phyloP scores from a whole-genome alignment of 345 rosid species.

The Lepidium sativum region DNA sequence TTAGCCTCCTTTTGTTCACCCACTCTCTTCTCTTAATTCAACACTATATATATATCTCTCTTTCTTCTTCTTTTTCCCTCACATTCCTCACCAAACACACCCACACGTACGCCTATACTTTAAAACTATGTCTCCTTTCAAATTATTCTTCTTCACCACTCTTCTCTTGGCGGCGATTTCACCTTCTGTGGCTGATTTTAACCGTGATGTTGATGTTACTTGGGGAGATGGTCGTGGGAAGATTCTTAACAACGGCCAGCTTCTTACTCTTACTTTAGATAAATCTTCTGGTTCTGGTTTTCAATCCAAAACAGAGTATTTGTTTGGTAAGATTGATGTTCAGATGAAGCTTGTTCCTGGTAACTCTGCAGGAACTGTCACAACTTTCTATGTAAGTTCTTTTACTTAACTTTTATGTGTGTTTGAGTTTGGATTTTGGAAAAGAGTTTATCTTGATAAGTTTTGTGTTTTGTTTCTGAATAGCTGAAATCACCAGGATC shows the following conservation, averaged over 20 bases:
- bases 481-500: slow-evolving; percentile 21
- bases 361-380: slow-evolving; percentile 44
- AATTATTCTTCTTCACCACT: slow-evolving; percentile 13
- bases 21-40: slow-evolving; percentile 13
- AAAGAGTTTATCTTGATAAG: not conserved
- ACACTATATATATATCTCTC: slow-evolving; percentile 12
- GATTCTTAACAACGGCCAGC: slow-evolving; percentile 26
- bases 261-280: slow-evolving; percentile 30
- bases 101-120: not conserved
- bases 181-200: slow-evolving; percentile 17
- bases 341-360: slow-evolving; percentile 42
- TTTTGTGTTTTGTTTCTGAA: not conserved
- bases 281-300: slow-evolving; percentile 39
- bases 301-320: slow-evolving; percentile 32
- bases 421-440: not conserved
- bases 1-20: slow-evolving; percentile 26
- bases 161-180: slow-evolving; percentile 15
- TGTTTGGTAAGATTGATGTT: slow-evolving; percentile 36
- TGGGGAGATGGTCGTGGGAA: slow-evolving; percentile 29
- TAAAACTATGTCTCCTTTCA: slow-evolving; percentile 11
- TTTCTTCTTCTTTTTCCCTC: slow-evolving; percentile 15
- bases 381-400: slow-evolving; percentile 35
- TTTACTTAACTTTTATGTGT: not conserved
- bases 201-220: slow-evolving; percentile 13
- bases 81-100: slow-evolving; percentile 28